phyloP scores from a whole-genome alignment of 768 basidiomycete species.

The Tylopilus sp. region DNA sequence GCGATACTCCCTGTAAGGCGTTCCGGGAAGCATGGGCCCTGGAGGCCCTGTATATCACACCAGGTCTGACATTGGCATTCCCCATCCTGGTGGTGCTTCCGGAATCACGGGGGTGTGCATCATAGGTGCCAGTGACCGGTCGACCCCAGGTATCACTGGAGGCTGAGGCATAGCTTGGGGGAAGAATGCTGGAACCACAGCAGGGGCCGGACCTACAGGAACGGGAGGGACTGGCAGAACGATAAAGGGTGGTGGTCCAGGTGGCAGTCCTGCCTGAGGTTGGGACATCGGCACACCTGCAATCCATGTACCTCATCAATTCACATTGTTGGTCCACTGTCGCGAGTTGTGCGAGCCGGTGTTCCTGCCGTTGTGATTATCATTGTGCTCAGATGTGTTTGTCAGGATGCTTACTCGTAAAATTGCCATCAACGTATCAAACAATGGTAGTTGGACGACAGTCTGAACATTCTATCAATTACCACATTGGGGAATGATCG shows the following conservation, averaged over 20 bases:
- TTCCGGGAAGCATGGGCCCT: conserved; percentile 38
- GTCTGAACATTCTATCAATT: conserved; percentile 37
- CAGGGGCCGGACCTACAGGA: conserved; percentile 11
- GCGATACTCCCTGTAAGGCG: conserved; percentile 6
- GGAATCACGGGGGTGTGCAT: conserved; percentile 29
- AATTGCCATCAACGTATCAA: conserved; percentile 68
- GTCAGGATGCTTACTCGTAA: conserved; percentile 47
- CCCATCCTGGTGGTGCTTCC: conserved; percentile 10
- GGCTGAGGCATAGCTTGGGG: conserved; percentile 13
- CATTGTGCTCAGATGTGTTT: not conserved
- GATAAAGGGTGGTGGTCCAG: conserved; percentile 15
- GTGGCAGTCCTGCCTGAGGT: conserved; percentile 8
- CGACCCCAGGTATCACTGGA: conserved; percentile 24
- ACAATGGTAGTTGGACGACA: conserved; percentile 60
- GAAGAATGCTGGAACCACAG: conserved; percentile 24
- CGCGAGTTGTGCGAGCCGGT: conserved; percentile 67
- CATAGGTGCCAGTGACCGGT: not conserved
- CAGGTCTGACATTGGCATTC: conserved; percentile 25
- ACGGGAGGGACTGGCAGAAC: conserved; percentile 23
- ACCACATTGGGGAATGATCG: not conserved
- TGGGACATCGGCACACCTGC: conserved; percentile 26
- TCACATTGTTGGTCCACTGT: conserved; percentile 78
- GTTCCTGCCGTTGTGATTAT: conserved; percentile 50
- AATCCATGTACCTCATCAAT: conserved; percentile 72
- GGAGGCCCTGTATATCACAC: conserved; percentile 3